phyloP scores from a whole-genome alignment of 345 rosid species.

The Lepidium didymum region DNA sequence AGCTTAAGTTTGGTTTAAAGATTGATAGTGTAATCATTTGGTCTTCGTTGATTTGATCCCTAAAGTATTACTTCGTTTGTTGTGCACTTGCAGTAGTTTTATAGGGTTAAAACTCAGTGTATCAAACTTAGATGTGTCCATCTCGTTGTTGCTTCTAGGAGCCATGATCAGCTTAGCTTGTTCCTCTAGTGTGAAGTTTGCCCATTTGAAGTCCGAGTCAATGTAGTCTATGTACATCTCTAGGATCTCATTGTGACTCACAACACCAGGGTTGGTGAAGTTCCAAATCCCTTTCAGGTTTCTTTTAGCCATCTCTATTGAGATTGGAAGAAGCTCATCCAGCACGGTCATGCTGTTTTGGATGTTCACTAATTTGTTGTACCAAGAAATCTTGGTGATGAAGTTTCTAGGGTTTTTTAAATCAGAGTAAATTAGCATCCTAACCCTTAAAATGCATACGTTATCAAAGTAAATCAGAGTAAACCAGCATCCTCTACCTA shows the following conservation, averaged over 20 bases:
- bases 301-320: conserved; percentile 51
- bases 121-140: conserved; percentile 46
- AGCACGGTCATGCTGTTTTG: conserved; percentile 56
- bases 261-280: conserved; percentile 50
- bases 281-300: conserved; percentile 47
- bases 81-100: too few species aligned
- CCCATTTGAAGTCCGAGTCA: conserved; percentile 40
- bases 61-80: too few species aligned
- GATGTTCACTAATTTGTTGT: conserved; percentile 47
- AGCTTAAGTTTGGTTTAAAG: too few species aligned
- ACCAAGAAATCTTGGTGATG: conserved; percentile 38
- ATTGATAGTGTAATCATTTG: too few species aligned
- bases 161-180: conserved; percentile 46
- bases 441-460: conserved; percentile 42
- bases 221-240: conserved; percentile 41
- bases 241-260: conserved; percentile 45
- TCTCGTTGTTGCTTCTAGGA: conserved; percentile 49
- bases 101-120: too few species aligned
- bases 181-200: conserved; percentile 43
- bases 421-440: conserved; percentile 51
- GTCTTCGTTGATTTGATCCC: too few species aligned
- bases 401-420: conserved; percentile 46
- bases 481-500: conserved; percentile 53
- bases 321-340: conserved; percentile 47
- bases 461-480: conserved; percentile 42